Evolutionary conservation across 768 basidiomycete genomes (phyloP), one percentile per base, ranked within the genome.

Genomic region (Filobasidium floriforme): DNA sequence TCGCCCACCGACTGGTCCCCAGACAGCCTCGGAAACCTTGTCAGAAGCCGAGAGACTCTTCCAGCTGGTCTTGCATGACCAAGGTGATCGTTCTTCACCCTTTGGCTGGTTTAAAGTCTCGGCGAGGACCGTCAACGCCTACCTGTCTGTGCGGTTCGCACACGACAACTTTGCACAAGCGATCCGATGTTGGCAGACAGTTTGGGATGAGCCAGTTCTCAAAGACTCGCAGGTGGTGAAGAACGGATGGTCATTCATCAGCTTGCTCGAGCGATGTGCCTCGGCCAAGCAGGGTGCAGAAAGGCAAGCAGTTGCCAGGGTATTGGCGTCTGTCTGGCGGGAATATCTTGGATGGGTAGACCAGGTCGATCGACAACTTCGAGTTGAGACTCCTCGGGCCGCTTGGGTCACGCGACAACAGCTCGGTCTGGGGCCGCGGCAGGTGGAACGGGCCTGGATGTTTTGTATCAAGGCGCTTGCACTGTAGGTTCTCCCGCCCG

Each of bases 41-140:
- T 43, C 44, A 14, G 72, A 73, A 59, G 71, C 67, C 3, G 60
- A 43, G 15, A 68, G 66, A 15, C 65, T 73, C 2, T 68, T 70
- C 61, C 37, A 63, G 19, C 65, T 61, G 32, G 40, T 62, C 24
- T 14, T 64, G 28, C 19, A 62, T 26, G 57, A 59, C 9, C 29
- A 32, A 26, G 41, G 59, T n/a, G 60, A 60, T 14, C 55, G 66
- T 26, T 67, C 54, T 4, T 61, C 69, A 14, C 82, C 81, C 64
- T 91, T 94, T 77, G 74, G 76, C 7, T 70, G 81, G 62, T 88
- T 92, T 41, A 59, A 76, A 7, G 72, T 88, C 60, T 84, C 85
- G 0, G 71, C 89, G 0, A 81, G 83, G 1, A 82, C 96, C 7
- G 71, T 92, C 69, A 89, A 88, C 70, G 84, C 91, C 1, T 97